Base-by-base conservation (phyloP, 2,329 filamentous ascomycete species). In the Colletotrichum trifolii region DNA sequence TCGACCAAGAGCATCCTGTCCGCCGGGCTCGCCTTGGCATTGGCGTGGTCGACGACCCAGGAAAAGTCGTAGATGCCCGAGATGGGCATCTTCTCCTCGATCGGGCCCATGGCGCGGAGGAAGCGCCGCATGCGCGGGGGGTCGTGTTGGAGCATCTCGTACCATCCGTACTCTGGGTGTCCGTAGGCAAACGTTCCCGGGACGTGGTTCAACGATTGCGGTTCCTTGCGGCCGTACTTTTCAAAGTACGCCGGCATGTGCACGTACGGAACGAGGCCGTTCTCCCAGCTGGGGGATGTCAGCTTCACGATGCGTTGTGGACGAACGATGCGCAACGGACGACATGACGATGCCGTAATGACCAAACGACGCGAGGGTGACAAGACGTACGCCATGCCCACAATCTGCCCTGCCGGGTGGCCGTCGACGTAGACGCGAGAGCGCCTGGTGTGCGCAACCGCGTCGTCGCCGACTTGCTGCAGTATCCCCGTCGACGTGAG, bases 161-260 rank as follows among this genome's bases (percentile, higher is more conserved):
- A 79, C n/a, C 74, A 70, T 2, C 72, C 72, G 42, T 69, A 57
- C 9, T 75, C 72, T 0, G 74, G 72, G 9, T 71, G 42, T 35
- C 73, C 74, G 12, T 69, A 52, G 6, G 74, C 71, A 39, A 73
- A 78, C 40, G 73, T 73, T 9, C 69, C 67, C 2, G 74, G 61
- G 2, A 73, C 74, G 12, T 74, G 67, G 38, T 68, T 66, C 6
- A 70, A 69, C 2, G 70, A 69, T 13, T 61, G 60, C 0, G 77
- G 77, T 54, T 78, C 74, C 25, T 69, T 70, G 50, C 70, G 70
- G 39, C 75, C 76, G 58, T 73, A 74, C 39, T 70, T 63, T 7
- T 72, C 69, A 40, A 78, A 78, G 68, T 76, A 79, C 1, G 67
- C 63, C 1, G 76, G 73, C 67, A 76, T 70, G 58, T 69, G 52